These are phyloP conservation scores for Camellia granthamiana DNA, from an alignment of 148 eudicot species.

Conservation along the genomic window DNA sequence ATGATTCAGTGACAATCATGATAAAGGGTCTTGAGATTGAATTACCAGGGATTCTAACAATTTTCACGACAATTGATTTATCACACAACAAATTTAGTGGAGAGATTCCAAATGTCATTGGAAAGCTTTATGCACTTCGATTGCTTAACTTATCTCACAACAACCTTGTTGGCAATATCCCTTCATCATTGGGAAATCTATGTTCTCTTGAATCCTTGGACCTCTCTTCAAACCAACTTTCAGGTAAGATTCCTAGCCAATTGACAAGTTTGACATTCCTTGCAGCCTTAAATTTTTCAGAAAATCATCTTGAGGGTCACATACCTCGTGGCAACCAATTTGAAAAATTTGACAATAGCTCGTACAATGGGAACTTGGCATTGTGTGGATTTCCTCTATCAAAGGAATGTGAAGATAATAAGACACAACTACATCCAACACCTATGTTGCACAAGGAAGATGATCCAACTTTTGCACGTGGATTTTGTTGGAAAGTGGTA, in stretches of 20 bases:
- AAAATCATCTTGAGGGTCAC: not conserved
- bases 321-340: not conserved
- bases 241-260: not conserved
- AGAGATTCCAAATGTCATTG: conserved; percentile 25
- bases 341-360: not conserved
- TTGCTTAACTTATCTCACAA: conserved; percentile 41
- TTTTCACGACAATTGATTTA: conserved; percentile 14
- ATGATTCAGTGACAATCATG: not conserved
- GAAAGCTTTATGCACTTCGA: conserved; percentile 17
- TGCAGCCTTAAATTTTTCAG: not conserved
- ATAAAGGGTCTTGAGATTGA: conserved; percentile 10
- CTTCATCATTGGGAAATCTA: conserved; percentile 23
- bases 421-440: not conserved
- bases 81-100: conserved; percentile 31
- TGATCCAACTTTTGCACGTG: not conserved
- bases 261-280: not conserved
- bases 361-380: not conserved
- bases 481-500: not conserved
- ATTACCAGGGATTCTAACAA: not conserved
- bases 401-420: not conserved
- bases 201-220: conserved; percentile 35
- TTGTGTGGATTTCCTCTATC: not conserved
- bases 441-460: not conserved
- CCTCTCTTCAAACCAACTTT: conserved; percentile 25
- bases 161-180: conserved; percentile 25